Evolutionary conservation across 345 rosid species (phyloP), one percentile per base, ranked within the genome.

Genomic region (Balakata baccata): DNA sequence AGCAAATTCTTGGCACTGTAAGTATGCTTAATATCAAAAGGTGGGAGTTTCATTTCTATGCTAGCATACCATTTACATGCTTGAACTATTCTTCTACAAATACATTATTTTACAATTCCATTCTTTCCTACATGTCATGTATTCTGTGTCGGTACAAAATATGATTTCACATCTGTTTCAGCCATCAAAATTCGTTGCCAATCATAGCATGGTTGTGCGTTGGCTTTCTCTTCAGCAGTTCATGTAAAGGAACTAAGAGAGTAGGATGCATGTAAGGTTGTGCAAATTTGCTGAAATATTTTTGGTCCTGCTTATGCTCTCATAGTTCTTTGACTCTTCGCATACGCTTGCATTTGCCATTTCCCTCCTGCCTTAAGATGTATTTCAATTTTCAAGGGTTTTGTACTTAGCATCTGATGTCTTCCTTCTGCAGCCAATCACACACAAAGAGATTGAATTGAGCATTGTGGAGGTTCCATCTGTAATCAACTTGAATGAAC

Each of bases 1-100:
- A 95, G 77, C 99, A 95, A 81, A 95, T 95, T 80, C 96, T 95
- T 78, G 91, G 93, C 74, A 81, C 88, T 52, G 99, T 91, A 84
- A 89, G 98, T 83, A 23, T 57, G 38, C 65, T 71, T 20, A 22
- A 22, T 22, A 43, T 20, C 16, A 52, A 64, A 58, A 41, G 17
- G 20, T 2, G 43, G 43, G 43, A 53, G 47, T 43, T 45, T 39
- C 20, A 23, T 38, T 52, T 54, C 50, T 63, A 17, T 68, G 39
- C 23, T 25, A 23, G 58, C 22, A 54, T 64, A 16, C 23, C 66
- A 45, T 56, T 59, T 50, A 60, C 43, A 38, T 22, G 3, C 22
- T 29, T 18, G 56, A 16, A 61, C 63, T 18, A 3, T 29, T 72
- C n/a, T 23, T 66, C 16, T 4, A 65, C 20, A 64, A 43, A 6